Evolutionary conservation across 2,329 filamentous ascomycete genomes (phyloP).

Genomic region (Apiospora pterosperma): DNA sequence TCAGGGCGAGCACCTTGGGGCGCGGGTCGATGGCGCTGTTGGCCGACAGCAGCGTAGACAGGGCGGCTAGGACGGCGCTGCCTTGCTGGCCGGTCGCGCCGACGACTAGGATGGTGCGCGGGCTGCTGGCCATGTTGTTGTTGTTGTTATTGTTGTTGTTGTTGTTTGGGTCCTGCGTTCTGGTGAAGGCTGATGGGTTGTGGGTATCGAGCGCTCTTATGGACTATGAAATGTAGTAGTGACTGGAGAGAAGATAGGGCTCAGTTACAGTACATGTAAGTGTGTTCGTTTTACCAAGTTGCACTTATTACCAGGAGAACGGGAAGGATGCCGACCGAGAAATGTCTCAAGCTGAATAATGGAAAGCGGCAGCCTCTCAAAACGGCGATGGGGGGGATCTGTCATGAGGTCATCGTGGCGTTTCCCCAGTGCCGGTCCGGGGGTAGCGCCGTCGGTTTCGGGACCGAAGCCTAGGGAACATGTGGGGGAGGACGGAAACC

Average conservation of each 20-base stretch:
- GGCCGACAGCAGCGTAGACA: conserved; percentile 12
- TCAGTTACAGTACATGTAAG: neutral
- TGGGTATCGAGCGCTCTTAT: neutral
- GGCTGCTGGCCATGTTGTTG: neutral
- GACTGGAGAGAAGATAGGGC: neutral
- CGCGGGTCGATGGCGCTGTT: conserved; percentile 20
- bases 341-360: neutral
- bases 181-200: too few species aligned
- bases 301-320: neutral
- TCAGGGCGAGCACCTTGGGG: conserved; percentile 30
- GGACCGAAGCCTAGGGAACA: neutral
- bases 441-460: neutral
- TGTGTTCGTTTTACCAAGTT: neutral
- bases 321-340: neutral
- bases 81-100: conserved; percentile 35
- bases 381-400: neutral
- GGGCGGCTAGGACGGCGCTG: conserved; percentile 24
- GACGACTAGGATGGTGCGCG: conserved; percentile 28
- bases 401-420: neutral
- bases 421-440: neutral
- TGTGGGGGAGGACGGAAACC: neutral
- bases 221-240: neutral
- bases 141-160: neutral
- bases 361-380: neutral
- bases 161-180: neutral